These are phyloP conservation scores for Fusarium siculi DNA, from an alignment of 2,329 filamentous ascomycete genomes.

Conservation along the genomic window DNA sequence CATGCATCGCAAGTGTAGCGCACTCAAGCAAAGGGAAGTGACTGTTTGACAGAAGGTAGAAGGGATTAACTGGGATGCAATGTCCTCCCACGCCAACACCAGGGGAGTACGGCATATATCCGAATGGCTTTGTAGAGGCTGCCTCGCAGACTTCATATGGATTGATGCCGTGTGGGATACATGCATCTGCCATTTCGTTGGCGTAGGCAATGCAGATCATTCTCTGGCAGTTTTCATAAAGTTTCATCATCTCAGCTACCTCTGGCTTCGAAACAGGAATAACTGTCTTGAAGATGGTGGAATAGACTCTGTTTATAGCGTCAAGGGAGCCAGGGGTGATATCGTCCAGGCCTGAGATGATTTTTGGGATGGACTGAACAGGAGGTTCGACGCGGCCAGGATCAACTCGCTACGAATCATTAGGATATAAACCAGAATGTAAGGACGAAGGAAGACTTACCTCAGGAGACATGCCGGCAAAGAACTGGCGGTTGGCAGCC, in stretches of 20 bases:
- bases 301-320: conserved; percentile 56
- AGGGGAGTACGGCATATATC: conserved; percentile 59
- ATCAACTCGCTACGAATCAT: conserved; percentile 55
- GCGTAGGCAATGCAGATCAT: conserved; percentile 65
- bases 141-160: conserved; percentile 60
- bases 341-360: conserved; percentile 62
- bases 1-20: conserved; percentile 55
- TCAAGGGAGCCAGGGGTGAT: conserved; percentile 55
- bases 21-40: conserved; percentile 57
- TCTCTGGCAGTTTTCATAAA: conserved; percentile 67
- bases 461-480: conserved; percentile 60
- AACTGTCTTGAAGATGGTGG: conserved; percentile 55
- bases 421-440: not conserved
- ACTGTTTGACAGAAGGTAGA: conserved; percentile 60
- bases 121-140: conserved; percentile 62
- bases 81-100: conserved; percentile 63
- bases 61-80: conserved; percentile 65
- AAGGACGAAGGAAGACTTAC: not conserved
- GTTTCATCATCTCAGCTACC: conserved; percentile 66
- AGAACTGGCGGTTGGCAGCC: conserved; percentile 52
- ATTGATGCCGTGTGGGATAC: conserved; percentile 55
- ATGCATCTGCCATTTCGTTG: conserved; percentile 66
- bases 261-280: conserved; percentile 61
- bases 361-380: conserved; percentile 58
- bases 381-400: conserved; percentile 58